phyloP scores from a whole-genome alignment of 805 yeast genomes.

The Yarrowia sp. region DNA sequence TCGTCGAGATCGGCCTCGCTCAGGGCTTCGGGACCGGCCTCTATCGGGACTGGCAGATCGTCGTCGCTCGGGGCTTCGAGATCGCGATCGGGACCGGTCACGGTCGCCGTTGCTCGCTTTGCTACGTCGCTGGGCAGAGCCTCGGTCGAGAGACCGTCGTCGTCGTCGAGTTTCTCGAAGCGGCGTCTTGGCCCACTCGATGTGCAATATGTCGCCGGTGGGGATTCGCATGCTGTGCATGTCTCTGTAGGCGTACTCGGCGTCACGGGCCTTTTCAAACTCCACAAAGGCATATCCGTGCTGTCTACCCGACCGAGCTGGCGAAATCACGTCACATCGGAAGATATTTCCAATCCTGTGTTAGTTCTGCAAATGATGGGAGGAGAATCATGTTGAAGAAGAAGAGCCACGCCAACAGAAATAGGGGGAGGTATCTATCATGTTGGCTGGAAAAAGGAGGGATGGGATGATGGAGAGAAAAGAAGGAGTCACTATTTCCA shows the following conservation, averaged over 20 bases:
- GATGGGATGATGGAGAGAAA: too few species aligned
- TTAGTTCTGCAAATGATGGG: slow-evolving; percentile 4
- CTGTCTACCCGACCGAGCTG: slow-evolving; percentile 43
- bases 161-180: slow-evolving; percentile 27
- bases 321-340: slow-evolving; percentile 49
- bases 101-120: neutral
- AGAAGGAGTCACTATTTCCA: too few species aligned
- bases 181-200: slow-evolving; percentile 44
- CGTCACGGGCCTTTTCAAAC: slow-evolving; percentile 48
- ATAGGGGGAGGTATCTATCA: too few species aligned
- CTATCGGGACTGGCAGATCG: slow-evolving; percentile 11
- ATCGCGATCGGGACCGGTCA: slow-evolving; percentile 3
- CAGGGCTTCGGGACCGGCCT: slow-evolving; percentile 16
- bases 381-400: slow-evolving; percentile 2
- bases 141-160: slow-evolving; percentile 11
- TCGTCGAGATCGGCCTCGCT: slow-evolving; percentile 15
- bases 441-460: too few species aligned
- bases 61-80: slow-evolving; percentile 19
- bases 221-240: slow-evolving; percentile 46
- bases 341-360: slow-evolving; percentile 47
- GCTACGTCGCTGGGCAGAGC: slow-evolving; percentile 31
- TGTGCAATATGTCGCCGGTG: slow-evolving; percentile 45
- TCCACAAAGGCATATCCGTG: slow-evolving; percentile 48
- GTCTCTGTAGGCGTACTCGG: slow-evolving; percentile 49
- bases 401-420: neutral